These are phyloP conservation scores for Pythium angustatum DNA, from an alignment of 352 stramenopile genomes.

Conservation along the genomic window DNA sequence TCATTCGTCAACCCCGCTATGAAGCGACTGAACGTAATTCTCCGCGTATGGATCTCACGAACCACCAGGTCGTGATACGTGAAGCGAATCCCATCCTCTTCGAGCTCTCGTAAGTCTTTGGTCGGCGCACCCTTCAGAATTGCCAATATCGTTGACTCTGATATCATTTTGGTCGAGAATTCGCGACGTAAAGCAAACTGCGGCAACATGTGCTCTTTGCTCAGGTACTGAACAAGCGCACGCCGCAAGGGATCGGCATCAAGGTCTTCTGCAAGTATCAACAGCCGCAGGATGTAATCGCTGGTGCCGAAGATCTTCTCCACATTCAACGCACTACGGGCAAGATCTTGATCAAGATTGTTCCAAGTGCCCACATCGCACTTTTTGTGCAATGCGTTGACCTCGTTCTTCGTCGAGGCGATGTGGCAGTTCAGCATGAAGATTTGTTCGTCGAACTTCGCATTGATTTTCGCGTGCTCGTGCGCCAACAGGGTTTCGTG, in stretches of 20 bases:
- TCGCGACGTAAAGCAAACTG: constrained; percentile 73
- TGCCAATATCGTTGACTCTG: constrained; percentile 59
- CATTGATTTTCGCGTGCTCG: constrained; percentile 62
- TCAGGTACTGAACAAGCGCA: constrained; percentile 59
- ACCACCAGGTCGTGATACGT: constrained; percentile 56
- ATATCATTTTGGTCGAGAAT: constrained; percentile 72
- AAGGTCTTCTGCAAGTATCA: constrained; percentile 76
- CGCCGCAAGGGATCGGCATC: constrained; percentile 57
- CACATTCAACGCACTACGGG: constrained; percentile 51
- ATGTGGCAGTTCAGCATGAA: constrained; percentile 38
- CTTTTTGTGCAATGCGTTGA: constrained; percentile 46
- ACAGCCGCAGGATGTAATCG: constrained; percentile 66
- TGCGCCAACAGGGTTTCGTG: constrained; percentile 53
- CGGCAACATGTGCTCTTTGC: constrained; percentile 40
- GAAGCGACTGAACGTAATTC: constrained; percentile 53
- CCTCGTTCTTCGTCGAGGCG: constrained; percentile 45
- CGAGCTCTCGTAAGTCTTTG: constrained; percentile 53
- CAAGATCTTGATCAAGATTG: constrained; percentile 58
- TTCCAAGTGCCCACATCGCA: constrained; percentile 56
- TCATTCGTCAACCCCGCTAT: constrained; percentile 60
- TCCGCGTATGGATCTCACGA: constrained; percentile 65
- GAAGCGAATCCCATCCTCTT: constrained; percentile 45
- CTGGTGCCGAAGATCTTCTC: constrained; percentile 71
- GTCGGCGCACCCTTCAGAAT: constrained; percentile 63
- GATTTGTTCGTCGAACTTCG: constrained; percentile 59